A percentile compares a stretch with the other conserved stretches of the same genome.
Evolutionary conservation across 352 stramenopile species (phyloP).

Genomic region (Phytophthora parvispora): DNA sequence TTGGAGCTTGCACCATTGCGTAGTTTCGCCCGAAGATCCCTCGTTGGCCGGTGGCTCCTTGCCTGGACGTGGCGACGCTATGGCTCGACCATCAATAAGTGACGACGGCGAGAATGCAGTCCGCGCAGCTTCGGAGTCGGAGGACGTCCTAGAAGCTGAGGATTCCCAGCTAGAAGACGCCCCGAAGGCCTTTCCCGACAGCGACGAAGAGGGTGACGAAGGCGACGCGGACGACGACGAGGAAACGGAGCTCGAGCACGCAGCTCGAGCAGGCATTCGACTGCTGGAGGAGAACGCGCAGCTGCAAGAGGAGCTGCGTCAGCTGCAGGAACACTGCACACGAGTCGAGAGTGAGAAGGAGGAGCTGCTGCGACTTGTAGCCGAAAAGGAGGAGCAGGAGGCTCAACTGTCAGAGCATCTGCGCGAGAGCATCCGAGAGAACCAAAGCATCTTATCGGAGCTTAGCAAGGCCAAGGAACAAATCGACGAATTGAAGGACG

Average conservation of each 20-base stretch:
- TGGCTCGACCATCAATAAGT: conserved; percentile 9
- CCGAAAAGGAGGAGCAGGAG: conserved; percentile 52
- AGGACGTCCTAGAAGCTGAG: conserved; percentile 9
- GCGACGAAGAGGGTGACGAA: conserved; percentile 26
- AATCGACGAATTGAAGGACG: conserved; percentile 27
- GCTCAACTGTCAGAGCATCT: conserved; percentile 52
- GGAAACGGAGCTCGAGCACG: conserved; percentile 61
- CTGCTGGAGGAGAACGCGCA: conserved; percentile 80
- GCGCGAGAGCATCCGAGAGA: conserved; percentile 69
- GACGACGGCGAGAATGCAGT: not conserved
- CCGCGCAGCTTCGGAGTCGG: conserved; percentile 1
- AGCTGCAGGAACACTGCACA: conserved; percentile 54
- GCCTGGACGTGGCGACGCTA: not conserved
- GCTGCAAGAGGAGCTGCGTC: conserved; percentile 63
- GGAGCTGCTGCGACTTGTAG: conserved; percentile 45
- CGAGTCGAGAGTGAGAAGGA: conserved; percentile 48
- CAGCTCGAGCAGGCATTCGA: conserved; percentile 71
- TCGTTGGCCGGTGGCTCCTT: not conserved
- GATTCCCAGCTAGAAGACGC: conserved; percentile 26
- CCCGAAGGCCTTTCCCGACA: conserved; percentile 20
- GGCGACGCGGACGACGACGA: conserved; percentile 42
- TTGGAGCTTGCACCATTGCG: conserved; percentile 1
- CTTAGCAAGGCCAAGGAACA: conserved; percentile 54
- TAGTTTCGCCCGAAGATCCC: conserved; percentile 21
- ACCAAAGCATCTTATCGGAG: conserved; percentile 55